phyloP scores from a whole-genome alignment of 139 green algal genomes.

The Medakamo hakoo region DNA sequence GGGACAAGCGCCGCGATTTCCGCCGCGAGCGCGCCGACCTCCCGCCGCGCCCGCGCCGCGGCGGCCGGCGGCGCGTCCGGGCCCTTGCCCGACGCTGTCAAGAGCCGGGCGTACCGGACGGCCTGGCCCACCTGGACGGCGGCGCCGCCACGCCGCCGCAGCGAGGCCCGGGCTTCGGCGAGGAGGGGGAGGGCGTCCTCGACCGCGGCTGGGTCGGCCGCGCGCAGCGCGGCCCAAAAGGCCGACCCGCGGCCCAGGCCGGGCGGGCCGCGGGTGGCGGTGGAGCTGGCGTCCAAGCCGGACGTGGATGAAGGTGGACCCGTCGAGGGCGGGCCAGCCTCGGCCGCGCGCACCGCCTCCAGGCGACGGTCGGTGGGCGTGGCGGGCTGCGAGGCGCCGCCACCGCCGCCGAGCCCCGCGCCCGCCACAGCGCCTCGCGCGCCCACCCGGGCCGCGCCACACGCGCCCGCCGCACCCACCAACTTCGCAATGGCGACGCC shows the following conservation, averaged over 20 bases:
- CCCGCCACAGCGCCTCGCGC: neutral
- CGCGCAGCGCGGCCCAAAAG: neutral
- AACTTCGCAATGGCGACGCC: constrained; percentile 29
- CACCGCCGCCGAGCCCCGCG: too few relatives aligned
- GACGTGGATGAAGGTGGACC: too few relatives aligned
- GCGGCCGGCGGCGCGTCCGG: neutral
- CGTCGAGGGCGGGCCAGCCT: too few relatives aligned
- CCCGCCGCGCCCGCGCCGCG: constrained; percentile 6
- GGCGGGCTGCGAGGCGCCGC: too few relatives aligned
- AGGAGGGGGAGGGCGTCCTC: neutral
- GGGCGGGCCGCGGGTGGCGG: too few relatives aligned
- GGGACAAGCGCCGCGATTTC: constrained; percentile 20
- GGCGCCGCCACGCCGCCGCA: too few relatives aligned
- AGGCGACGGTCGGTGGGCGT: too few relatives aligned
- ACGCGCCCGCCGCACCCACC: neutral
- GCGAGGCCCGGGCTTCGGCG: neutral
- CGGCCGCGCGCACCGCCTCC: too few relatives aligned
- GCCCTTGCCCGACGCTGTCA: constrained; percentile 20
- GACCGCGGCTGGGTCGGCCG: neutral
- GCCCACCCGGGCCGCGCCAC: too few relatives aligned
- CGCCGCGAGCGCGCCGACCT: constrained; percentile 21
- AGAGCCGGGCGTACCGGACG: constrained; percentile 40
- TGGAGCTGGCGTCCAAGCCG: too few relatives aligned
- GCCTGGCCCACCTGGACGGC: constrained; percentile 30
- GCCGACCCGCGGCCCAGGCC: too few relatives aligned